Base-by-base conservation (phyloP, 371 early-diverging fungal species). In the Lichtheimia hyalospora region DNA sequence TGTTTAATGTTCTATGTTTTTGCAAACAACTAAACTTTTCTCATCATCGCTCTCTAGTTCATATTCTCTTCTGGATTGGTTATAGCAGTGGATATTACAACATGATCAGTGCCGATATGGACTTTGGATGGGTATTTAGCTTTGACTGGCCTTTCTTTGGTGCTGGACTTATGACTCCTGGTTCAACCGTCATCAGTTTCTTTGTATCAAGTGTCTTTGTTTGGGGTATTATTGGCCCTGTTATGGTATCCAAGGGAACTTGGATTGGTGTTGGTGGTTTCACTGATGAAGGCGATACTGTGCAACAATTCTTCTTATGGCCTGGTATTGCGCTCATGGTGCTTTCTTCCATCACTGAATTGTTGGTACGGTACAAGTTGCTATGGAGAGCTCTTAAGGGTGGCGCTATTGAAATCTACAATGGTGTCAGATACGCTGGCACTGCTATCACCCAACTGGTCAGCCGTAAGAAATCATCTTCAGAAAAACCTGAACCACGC, bases 251-350 rank as follows among this genome's bases (percentile, higher is more conserved):
- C 5, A 70, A 72, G 40, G 81, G 84, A 14, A 61, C 60, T 56
- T 67, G 80, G 61, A 61, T 64, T 25, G 61, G 57, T 2, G 46
- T 61, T 7, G 63, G 55, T 42, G 79, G 83, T 48, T 81, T 82
- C 69, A 62, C 54, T 15, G 15, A 24, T 3, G 54, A 39, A 4
- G 71, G 72, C 28, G 69, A 67, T n/a, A 74, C 75, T 41, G 78
- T 74, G 13, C 79, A 82, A 44, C 71, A 70, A n/a, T 84, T 84
- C 84, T 82, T 82, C 72, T 65, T 86, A 24, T 86, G 86, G 89
- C 88, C 89, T n/a, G 91, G 91, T 72, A 85, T 90, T 66, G 81
- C 84, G 5, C 71, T 89, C 41, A 88, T 90, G 88, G 77, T 87
- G 44, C 68, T 81, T 27, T 67, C 84, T 50, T 73, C 86, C n/a